Evolutionary conservation across 495 filamentous ascomycete species (phyloP), one percentile per base, ranked within the genome.

Genomic region (Bombardia bombarda): DNA sequence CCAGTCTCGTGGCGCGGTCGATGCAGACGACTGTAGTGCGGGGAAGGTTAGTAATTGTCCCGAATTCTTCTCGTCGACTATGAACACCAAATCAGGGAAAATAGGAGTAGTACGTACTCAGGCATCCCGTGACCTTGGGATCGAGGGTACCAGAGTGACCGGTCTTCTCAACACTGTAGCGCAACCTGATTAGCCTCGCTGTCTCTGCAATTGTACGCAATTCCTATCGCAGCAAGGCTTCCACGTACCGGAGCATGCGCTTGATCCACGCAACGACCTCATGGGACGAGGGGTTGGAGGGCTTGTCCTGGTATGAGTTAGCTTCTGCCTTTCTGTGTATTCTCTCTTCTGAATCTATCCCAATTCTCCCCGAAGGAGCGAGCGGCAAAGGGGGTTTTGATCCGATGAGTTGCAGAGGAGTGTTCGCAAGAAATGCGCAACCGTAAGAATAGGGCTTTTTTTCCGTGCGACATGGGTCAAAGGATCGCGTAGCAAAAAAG

Each of bases 251-350:
- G 34, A 98, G 72, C 51, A 97, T 95, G 43, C 89, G 79, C 81
- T 98, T 98, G 46, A 96, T 82, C 93, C 92, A 98, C 42, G 92
- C 88, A 54, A 98, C 92, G 32, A 97, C 93, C 66, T 98, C 92
- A 72, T 98, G 92, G 56, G 86, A 92, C 43, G 87, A 95, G 16
- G 92, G 92, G 72, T 98, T 98, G 13, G 89, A 88, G 25, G 92
- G 92, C 66, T 98, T 98, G 75, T 97, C 92, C 50, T 53, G 42
- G 39, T 35, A 30, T 18, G 14, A 16, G 38, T 40, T 30, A 40
- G 38, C 25, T 3, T 28, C 25, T 28, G 25, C 25, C 6, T 28
- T 12, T 28, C 7, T 28, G 7, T 28, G 25, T 6, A 12, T 28
- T 6, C n/a, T 23, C 19, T 12, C 19, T 4, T 20, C 14, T 36